Conservation (phyloP, 495 filamentous ascomycete species). For the Aspergillus leporis region DNA sequence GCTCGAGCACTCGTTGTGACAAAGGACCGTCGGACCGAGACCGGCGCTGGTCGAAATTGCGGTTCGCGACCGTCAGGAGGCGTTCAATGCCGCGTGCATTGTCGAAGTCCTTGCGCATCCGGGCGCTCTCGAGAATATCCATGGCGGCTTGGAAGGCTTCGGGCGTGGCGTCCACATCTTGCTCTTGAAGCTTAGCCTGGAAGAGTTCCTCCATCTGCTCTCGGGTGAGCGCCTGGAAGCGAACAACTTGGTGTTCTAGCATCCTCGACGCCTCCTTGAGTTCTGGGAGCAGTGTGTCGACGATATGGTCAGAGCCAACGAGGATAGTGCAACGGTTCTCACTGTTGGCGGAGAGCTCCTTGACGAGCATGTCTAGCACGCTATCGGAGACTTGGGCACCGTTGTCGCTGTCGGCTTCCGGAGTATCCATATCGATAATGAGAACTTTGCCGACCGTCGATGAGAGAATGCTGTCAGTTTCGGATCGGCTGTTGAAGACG, state of each 20-base stretch:
- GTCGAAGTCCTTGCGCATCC: slow-evolving; percentile 23
- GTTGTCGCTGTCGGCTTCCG: slow-evolving; percentile 7
- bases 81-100: slow-evolving; percentile 21
- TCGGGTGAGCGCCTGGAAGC: slow-evolving; percentile 13
- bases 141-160: slow-evolving; percentile 22
- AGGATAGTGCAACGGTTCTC: slow-evolving; percentile 18
- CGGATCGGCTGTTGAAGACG: slow-evolving; percentile 5
- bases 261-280: neutral
- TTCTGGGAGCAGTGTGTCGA: slow-evolving; percentile 11
- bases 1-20: slow-evolving; percentile 16
- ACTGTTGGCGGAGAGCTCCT: slow-evolving; percentile 1
- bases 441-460: slow-evolving; percentile 9
- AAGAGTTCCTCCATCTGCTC: slow-evolving; percentile 22
- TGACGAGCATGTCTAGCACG: slow-evolving; percentile 11
- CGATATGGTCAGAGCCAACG: slow-evolving; percentile 8
- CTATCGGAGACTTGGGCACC: slow-evolving; percentile 6
- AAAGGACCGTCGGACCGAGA: neutral
- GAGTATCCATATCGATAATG: slow-evolving; percentile 15
- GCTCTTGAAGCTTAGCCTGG: slow-evolving; percentile 16
- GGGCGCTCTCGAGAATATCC: slow-evolving; percentile 19
- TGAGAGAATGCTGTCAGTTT: neutral
- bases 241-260: slow-evolving; percentile 15
- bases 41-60: slow-evolving; percentile 17
- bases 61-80: slow-evolving; percentile 17
- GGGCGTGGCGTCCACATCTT: slow-evolving; percentile 18